Percentiles rank a stretch among this genome's conserved stretches.
Conservation (phyloP, 2,329 filamentous ascomycete species). For the Colletotrichum sp. region DNA sequence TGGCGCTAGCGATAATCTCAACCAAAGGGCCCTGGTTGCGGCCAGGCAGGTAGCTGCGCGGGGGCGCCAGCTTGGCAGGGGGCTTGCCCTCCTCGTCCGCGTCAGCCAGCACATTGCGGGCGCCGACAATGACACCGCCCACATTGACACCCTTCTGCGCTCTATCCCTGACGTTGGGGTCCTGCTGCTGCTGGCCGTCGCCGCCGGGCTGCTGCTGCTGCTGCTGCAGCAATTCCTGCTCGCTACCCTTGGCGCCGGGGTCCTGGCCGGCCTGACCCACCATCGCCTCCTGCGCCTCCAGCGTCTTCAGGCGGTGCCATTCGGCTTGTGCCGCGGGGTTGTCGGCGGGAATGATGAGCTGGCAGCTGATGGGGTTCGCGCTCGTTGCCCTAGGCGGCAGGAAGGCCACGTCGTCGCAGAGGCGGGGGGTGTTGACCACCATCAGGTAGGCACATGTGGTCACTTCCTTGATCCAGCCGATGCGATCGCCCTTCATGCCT, state of each 20-base stretch:
- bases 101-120: conserved; percentile 50
- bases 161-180: conserved; percentile 19
- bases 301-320: conserved; percentile 38
- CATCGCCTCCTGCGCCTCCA: conserved; percentile 43
- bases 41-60: conserved; percentile 42
- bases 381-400: conserved; percentile 78
- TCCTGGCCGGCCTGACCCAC: conserved; percentile 19
- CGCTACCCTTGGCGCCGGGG: neutral
- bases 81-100: conserved; percentile 53
- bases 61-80: conserved; percentile 49
- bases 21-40: conserved; percentile 27
- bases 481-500: conserved; percentile 73
- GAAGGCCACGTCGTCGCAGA: conserved; percentile 89
- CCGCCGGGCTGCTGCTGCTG: neutral
- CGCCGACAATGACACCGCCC: conserved; percentile 60
- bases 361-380: conserved; percentile 79
- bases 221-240: neutral
- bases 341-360: conserved; percentile 66
- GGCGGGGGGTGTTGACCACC: conserved; percentile 86
- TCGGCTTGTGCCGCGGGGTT: conserved; percentile 39
- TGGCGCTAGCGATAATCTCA: conserved; percentile 50
- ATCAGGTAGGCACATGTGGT: conserved; percentile 92
- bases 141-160: conserved; percentile 42
- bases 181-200: neutral
- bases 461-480: conserved; percentile 92